phyloP scores from a whole-genome alignment of 805 yeast genomes.

The Saturnispora quitensis region DNA sequence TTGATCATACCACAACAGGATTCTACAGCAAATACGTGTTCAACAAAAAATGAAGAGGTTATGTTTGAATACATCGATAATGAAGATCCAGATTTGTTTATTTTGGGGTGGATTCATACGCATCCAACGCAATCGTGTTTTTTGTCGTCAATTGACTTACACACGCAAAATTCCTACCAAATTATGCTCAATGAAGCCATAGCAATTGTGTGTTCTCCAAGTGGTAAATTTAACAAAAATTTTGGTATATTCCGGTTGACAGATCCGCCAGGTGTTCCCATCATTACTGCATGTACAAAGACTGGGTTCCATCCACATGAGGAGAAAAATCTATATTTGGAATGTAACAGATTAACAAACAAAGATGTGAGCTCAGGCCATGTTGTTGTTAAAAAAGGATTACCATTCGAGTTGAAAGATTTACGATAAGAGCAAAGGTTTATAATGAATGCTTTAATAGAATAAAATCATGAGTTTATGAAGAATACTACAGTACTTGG shows the following conservation, averaged over 20 bases:
- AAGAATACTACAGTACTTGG: not conserved
- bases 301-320: constrained; percentile 56
- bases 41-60: constrained; percentile 49
- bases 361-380: constrained; percentile 34
- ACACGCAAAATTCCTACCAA: constrained; percentile 61
- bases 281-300: constrained; percentile 40
- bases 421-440: constrained; percentile 26
- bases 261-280: constrained; percentile 55
- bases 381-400: constrained; percentile 34
- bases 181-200: constrained; percentile 62
- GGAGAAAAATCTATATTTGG: constrained; percentile 40
- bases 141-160: constrained; percentile 55
- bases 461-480: not conserved
- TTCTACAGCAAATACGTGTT: constrained; percentile 54
- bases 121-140: constrained; percentile 71
- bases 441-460: not conserved
- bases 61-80: constrained; percentile 47
- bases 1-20: constrained; percentile 55
- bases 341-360: constrained; percentile 30
- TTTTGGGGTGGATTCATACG: constrained; percentile 70
- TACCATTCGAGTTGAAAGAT: constrained; percentile 44
- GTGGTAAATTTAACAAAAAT: constrained; percentile 30
- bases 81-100: constrained; percentile 39
- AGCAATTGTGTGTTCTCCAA: constrained; percentile 59
- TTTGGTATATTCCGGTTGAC: constrained; percentile 53